These are phyloP conservation scores for Torulaspora delbrueckii DNA, from an alignment of 805 yeast species.

Conservation along the genomic window DNA sequence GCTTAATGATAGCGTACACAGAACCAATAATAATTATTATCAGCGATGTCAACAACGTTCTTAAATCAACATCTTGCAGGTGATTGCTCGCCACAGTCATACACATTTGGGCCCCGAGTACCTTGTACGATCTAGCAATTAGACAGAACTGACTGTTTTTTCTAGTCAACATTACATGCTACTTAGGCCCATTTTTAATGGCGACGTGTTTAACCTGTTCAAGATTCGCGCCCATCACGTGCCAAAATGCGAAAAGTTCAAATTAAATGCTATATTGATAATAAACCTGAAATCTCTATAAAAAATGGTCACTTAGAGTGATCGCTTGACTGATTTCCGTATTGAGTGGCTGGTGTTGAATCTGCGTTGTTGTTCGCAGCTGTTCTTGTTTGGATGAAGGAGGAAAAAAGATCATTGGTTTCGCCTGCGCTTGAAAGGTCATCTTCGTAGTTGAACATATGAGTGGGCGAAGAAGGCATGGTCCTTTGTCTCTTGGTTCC, in stretches of 20 bases:
- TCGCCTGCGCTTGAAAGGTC: conserved; percentile 15
- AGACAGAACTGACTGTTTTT: background rate
- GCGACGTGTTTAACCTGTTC: background rate
- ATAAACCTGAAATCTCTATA: conserved; percentile 1
- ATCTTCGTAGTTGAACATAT: conserved; percentile 27
- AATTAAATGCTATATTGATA: conserved; percentile 3
- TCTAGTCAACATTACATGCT: background rate
- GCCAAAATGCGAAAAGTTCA: background rate
- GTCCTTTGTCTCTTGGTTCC: conserved; percentile 24
- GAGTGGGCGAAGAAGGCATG: conserved; percentile 34
- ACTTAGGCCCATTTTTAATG: background rate
- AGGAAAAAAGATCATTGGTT: conserved; percentile 25
- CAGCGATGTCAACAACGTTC: conserved; percentile 11
- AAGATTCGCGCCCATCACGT: conserved; percentile 4
- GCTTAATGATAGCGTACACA: conserved; percentile 40
- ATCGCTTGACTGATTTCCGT: conserved; percentile 15
- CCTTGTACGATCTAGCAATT: background rate
- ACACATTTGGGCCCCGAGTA: conserved; percentile 1
- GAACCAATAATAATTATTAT: conserved; percentile 13
- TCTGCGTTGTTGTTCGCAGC: conserved; percentile 17
- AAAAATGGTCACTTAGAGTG: conserved; percentile 5
- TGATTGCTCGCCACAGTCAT: conserved; percentile 1
- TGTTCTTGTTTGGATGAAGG: conserved; percentile 19
- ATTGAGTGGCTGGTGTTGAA: conserved; percentile 29
- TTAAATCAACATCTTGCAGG: conserved; percentile 12